phyloP scores from a whole-genome alignment of 495 filamentous ascomycete species.

The Podospora fimiseda region DNA sequence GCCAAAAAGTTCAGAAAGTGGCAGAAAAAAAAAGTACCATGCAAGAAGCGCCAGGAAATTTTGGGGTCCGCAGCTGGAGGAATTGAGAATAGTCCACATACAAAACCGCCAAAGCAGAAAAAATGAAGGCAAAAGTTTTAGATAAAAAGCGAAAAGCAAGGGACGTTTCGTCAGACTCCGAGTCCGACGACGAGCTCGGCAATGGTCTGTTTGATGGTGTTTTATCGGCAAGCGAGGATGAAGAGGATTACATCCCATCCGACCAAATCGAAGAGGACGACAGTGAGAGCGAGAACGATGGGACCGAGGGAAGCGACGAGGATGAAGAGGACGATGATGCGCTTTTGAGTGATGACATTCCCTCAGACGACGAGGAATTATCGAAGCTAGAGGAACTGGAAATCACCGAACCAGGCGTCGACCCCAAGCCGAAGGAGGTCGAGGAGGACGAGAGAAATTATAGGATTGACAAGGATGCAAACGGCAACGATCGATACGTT shows the following conservation, averaged over 20 bases:
- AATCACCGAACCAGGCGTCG: slow-evolving; percentile 30
- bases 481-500: slow-evolving; percentile 46
- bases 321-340: slow-evolving; percentile 50
- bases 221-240: slow-evolving; percentile 29
- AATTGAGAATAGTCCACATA: slow-evolving; percentile 15
- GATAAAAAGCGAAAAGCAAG: slow-evolving; percentile 43
- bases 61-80: slow-evolving; percentile 9
- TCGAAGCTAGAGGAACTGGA: slow-evolving; percentile 27
- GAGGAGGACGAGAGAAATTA: slow-evolving; percentile 48
- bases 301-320: slow-evolving; percentile 14
- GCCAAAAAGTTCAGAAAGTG: slow-evolving; percentile 17
- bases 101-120: slow-evolving; percentile 2
- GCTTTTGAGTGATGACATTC: slow-evolving; percentile 52
- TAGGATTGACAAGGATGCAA: slow-evolving; percentile 50
- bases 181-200: slow-evolving; percentile 28
- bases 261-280: slow-evolving; percentile 18
- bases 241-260: slow-evolving; percentile 19
- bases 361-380: slow-evolving; percentile 46
- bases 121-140: slow-evolving; percentile 33
- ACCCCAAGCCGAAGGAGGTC: slow-evolving; percentile 22
- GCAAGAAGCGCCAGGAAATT: slow-evolving; percentile 13
- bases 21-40: slow-evolving; percentile 30
- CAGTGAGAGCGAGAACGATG: slow-evolving; percentile 12
- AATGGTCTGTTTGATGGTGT: slow-evolving; percentile 28
- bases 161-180: slow-evolving; percentile 19